Base-by-base conservation (phyloP, 345 rosid genomes). In the Gossypium herbaceum region DNA sequence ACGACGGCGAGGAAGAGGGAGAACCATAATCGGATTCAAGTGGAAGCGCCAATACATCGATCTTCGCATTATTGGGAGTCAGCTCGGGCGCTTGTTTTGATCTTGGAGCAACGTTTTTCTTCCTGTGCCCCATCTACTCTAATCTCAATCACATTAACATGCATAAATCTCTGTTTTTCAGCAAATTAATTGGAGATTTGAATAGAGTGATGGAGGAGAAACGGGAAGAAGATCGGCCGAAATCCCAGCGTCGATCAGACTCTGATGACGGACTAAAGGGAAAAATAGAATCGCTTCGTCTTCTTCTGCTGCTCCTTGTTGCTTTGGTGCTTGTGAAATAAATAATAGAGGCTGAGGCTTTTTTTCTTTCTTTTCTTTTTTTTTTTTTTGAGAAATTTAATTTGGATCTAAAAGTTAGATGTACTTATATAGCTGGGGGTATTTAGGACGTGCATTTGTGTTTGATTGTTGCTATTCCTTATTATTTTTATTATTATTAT, bases 91-190 rank as follows among this genome's bases (percentile, higher is more conserved):
- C 22, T 29, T 79, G 88, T 84, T 89, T 91, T 60, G 90, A 81
- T 75, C 94, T 92, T 68, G 90, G 67, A 73, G 90, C 80, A 76
- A 73, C 54, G 75, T 77, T 61, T 72, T 92, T 92, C 85, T 91
- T 92, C 85, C 86, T 92, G 71, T 86, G 94, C 81, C 97, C 97
- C 97, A 94, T 94, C 71, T 55, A 84, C 74, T 72, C 62, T 70
- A 65, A 68, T 77, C 76, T 29, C 22, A 78, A 83, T 78, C 74
- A 55, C 77, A 82, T 83, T 78, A 58, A 51, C 84, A 86, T 82
- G 83, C 78, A 76, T 77, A 61, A 39, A 81, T 58, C 44, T 65
- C 58, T 24, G 39, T 20, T 63, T 34, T 34, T 16, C 3, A 65
- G 48, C 16, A 39, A 15, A 68, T 1, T 62, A 15, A 51, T 43